A percentile compares a stretch with the other conserved stretches of the same genome.
Evolutionary conservation across 331 rosid genomes (phyloP).

Genomic region (Saraca asoca): DNA sequence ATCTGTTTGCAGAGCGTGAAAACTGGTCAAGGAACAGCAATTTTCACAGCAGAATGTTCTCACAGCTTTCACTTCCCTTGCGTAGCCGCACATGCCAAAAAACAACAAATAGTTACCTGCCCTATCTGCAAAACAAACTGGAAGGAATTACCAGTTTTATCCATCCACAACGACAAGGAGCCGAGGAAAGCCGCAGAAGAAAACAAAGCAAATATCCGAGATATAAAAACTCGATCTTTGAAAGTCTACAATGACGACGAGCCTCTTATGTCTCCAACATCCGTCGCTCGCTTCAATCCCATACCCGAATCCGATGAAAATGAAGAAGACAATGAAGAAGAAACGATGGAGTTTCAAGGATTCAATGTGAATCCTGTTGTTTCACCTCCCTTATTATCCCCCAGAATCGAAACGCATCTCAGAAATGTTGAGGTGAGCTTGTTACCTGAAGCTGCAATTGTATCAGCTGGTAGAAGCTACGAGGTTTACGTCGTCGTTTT

Average conservation of each 20-base stretch:
- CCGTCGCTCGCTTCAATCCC: slow-evolving; percentile 72
- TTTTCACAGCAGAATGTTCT: slow-evolving; percentile 85
- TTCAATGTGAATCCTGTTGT: slow-evolving; percentile 47
- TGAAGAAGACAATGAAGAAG: slow-evolving; percentile 57
- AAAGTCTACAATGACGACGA: slow-evolving; percentile 88
- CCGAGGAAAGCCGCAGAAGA: slow-evolving; percentile 30
- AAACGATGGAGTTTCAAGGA: slow-evolving; percentile 61
- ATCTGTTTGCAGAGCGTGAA: slow-evolving; percentile 64
- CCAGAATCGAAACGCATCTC: neutral
- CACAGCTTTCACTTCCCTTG: slow-evolving; percentile 89
- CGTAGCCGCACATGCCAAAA: slow-evolving; percentile 64
- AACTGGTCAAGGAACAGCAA: slow-evolving; percentile 81
- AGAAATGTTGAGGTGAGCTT: slow-evolving; percentile 48
- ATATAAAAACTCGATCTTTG: slow-evolving; percentile 48
- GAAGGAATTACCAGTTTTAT: slow-evolving; percentile 78
- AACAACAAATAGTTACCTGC: slow-evolving; percentile 53
- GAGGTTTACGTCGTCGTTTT: slow-evolving; percentile 71
- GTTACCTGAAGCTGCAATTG: slow-evolving; percentile 63
- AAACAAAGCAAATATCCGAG: slow-evolving; percentile 33
- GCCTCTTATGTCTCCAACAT: slow-evolving; percentile 69
- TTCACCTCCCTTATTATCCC: slow-evolving; percentile 23
- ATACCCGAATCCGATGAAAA: slow-evolving; percentile 89
- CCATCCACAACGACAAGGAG: slow-evolving; percentile 40
- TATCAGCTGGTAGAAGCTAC: slow-evolving; percentile 53
- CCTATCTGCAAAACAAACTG: slow-evolving; percentile 78